Evolutionary conservation across 2,329 filamentous ascomycete genomes (phyloP), one percentile per base, ranked within the genome.

Genomic region (Paraphoma chrysanthemicola): DNA sequence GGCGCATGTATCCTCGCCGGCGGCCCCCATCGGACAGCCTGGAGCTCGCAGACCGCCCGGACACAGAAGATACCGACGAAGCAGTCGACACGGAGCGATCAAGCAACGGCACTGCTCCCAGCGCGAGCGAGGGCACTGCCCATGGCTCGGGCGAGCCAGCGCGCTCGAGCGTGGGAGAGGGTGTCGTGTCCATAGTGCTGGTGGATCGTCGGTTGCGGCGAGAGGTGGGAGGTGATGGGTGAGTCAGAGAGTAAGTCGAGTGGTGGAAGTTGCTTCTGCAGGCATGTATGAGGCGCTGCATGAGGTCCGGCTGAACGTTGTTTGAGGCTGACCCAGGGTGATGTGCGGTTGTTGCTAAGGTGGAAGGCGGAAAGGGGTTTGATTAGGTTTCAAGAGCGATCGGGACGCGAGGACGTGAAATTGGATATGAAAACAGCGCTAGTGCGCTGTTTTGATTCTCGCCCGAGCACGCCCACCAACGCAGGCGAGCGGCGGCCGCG

Each of bases 1-100:
- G 93, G 48, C 93, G 86, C 80, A 96, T 91, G 79, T 94, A 97
- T 43, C 93, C 93, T 60, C 93, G 86, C 68, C 91, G 84, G 57
- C 87, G 79, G 56, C 79, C 78, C 59, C 79, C 78, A 66, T 82
- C 80, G 9, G 80, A 81, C 7, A 78, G 72, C 29, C 77, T 67
- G 18, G 80, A 85, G 75, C 85, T 88, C n/a, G 87, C 89, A 12
- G 88, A 90, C 53, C 87, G 85, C 55, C 86, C 86, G 8, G 86
- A 89, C 58, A 75, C 69, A 4, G 79, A 81, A 36, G 82, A 84
- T 48, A 83, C 77, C 43, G 81, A 83, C 54, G 81, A 88, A 81
- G 72, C 84, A 28, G 84, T 81, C 45, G 87, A 93, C 33, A 90
- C 77, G 63, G 85, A 88, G 60, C 89, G 88, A 51, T 87, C 83